These are phyloP conservation scores for Puccinia brachypodii DNA, from an alignment of 1,284 basidiomycete genomes.

Conservation along the genomic window DNA sequence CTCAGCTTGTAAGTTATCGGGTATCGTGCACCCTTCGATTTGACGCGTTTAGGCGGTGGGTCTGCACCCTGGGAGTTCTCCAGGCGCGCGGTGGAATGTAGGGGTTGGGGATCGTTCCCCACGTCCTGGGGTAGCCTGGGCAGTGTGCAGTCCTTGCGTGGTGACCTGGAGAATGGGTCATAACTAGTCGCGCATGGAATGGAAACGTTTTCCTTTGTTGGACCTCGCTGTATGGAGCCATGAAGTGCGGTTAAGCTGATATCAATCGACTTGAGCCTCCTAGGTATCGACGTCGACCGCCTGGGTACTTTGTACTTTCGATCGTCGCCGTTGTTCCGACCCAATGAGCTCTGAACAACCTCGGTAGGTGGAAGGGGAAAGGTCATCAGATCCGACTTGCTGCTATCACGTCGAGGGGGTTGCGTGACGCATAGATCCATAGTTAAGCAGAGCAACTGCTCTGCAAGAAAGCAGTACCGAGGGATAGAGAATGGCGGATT, in stretches of 20 bases:
- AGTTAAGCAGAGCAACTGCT: too few species aligned
- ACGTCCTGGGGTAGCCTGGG: not conserved
- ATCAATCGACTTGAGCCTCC: not conserved
- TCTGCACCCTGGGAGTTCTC: not conserved
- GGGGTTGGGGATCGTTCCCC: not conserved
- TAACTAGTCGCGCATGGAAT: not conserved
- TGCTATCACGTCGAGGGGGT: not conserved
- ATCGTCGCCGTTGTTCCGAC: not conserved
- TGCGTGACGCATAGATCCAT: slow-evolving; percentile 1
- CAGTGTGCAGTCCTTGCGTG: not conserved
- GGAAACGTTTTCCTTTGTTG: not conserved
- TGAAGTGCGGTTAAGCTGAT: not conserved
- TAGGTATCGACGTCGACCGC: not conserved
- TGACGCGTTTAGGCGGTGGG: not conserved
- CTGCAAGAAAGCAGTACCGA: not conserved
- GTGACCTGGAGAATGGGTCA: not conserved
- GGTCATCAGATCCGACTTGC: not conserved
- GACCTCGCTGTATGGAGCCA: not conserved
- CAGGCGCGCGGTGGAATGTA: not conserved
- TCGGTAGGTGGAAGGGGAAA: slow-evolving; percentile 8
- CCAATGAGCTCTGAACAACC: not conserved
- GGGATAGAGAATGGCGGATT: not conserved
- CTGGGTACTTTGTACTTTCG: not conserved
- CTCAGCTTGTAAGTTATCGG: slow-evolving; percentile 15
- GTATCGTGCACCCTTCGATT: slow-evolving; percentile 7